Base-by-base conservation (phyloP, 176 grass and related monocot species). In the Neostapfia colusana region DNA sequence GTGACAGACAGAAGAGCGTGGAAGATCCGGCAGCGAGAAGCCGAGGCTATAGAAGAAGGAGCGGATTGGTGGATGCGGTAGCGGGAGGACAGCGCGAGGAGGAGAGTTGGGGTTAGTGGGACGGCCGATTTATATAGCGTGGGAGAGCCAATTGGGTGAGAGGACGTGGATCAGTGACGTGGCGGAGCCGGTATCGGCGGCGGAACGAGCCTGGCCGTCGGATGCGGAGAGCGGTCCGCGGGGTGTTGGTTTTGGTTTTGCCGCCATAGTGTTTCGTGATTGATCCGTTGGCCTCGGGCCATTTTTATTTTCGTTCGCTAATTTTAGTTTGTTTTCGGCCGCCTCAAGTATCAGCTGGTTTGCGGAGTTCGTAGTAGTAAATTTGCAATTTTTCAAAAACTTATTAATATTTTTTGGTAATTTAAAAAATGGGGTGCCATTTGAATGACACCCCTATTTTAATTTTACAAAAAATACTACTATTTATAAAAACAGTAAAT, bases 101-200 rank as follows among this genome's bases (percentile, higher is more conserved):
- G 3, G 1, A 17, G 16, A 7, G n/a, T n/a, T n/a, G n/a, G n/a
- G 7, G 1, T 5, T 35, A 34, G 4, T 2, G 3, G 1, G 62
- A 31, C 55, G 18, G 31, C 20, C 44, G 25, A 2, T 0, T 67
- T 87, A 72, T 89, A 92, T 89, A 89, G 46, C 0, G 10, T 18
- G 1, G 2, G 1, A 3, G 1, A 61, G 35, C 89, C 84, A 90
- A 90, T 88, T 4, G n/a, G 9, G 25, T 1, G 39, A 2, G 37
- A 84, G 79, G 45, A 35, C 82, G 46, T 87, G 93, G 93, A 96
- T 96, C 93, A 49, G 1, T 62, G 72, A 85, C 76, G 26, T 60
- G 55, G 49, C 75, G 1, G 10, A 31, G 14, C n/a, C 11, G 40
- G 4, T 2, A 4, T 28, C 1, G 5, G 4, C 0, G 2, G 0